Percentiles rank a stretch among this genome's conserved stretches.
phyloP scores from a whole-genome alignment of 2,329 filamentous ascomycete genomes.

The Botryotinia calthae region DNA sequence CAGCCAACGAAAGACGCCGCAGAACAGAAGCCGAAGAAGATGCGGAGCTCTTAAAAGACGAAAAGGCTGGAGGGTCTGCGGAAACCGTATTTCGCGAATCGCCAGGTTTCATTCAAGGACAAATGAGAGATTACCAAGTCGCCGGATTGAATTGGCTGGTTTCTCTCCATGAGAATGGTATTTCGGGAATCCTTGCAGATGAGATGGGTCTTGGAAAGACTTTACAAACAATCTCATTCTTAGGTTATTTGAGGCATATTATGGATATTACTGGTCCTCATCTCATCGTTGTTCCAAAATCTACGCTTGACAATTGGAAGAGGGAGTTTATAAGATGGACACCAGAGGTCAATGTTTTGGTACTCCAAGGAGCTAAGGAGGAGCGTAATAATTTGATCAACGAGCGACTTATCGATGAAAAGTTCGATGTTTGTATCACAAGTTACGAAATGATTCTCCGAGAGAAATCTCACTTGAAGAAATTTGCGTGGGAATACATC shows the following conservation, averaged over 20 bases:
- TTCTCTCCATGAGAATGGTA: slow-evolving; percentile 96
- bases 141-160: slow-evolving; percentile 97
- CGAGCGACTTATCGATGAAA: slow-evolving; percentile 85
- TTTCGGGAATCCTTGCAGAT: slow-evolving; percentile 94
- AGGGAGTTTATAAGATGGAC: slow-evolving; percentile 93
- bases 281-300: slow-evolving; percentile 89
- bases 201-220: slow-evolving; percentile 99
- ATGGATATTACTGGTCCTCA: slow-evolving; percentile 89
- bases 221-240: slow-evolving; percentile 92
- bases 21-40: slow-evolving; percentile 98
- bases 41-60: slow-evolving; percentile 81
- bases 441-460: slow-evolving; percentile 99
- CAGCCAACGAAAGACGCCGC: slow-evolving; percentile 71
- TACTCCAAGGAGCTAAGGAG: slow-evolving; percentile 93
- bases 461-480: slow-evolving; percentile 91
- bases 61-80: slow-evolving; percentile 80
- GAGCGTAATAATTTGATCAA: slow-evolving; percentile 86
- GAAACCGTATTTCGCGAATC: slow-evolving; percentile 94
- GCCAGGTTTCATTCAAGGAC: slow-evolving; percentile 77
- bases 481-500: slow-evolving; percentile 99
- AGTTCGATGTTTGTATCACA: slow-evolving; percentile 97
- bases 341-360: slow-evolving; percentile 89
- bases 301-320: slow-evolving; percentile 97
- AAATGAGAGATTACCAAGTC: slow-evolving; percentile 96
- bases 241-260: slow-evolving; percentile 90